Evolutionary conservation across 2,329 filamentous ascomycete genomes (phyloP), one percentile per base, ranked within the genome.

Genomic region (Alternaria arborescens): DNA sequence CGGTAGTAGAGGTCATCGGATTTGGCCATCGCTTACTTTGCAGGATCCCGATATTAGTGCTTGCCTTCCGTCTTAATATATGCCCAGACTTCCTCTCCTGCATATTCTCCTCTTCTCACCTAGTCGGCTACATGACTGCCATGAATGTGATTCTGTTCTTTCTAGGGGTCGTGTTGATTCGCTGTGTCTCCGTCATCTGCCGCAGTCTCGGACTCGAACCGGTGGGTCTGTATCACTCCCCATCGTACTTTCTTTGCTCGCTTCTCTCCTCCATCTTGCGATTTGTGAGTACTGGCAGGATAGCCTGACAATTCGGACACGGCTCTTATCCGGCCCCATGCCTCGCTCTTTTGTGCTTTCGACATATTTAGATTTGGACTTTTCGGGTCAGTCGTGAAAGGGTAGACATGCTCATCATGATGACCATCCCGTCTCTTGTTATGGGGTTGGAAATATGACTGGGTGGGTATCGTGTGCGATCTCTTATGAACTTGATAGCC

Each of bases 301-400:
- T 54, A 43, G 18, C 10, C 18, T 12, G 48, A 57, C 10, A 43
- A 34, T 34, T 28, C 41, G 10, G 44, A 58, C 16, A 61, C 61
- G 16, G 57, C n/a, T 38, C 63, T 46, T 52, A 69, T 65, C 14
- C 59, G 32, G 28, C 38, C 26, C 67, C 65, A 69, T 26, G 61
- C 67, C 50, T 69, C 63, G n/a, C 63, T 53, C 65, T 48, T 36
- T 16, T 36, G 32, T 36, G 5, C 32, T 36, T 1, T 36, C 32
- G 32, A 36, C 16, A 16, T 14, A 36, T 14, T 4, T 14, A 14
- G 32, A 36, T 12, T 36, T 14, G 12, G 32, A 6, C 12, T 12
- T 36, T 5, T 36, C 12, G 14, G 32, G 12, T 16, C 14, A 36
- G 32, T 36, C 32, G 16, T 16, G 12, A 36, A 36, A 5, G 32